These are phyloP conservation scores for Trametopsis cervina DNA, from an alignment of 768 basidiomycete species.

Conservation along the genomic window DNA sequence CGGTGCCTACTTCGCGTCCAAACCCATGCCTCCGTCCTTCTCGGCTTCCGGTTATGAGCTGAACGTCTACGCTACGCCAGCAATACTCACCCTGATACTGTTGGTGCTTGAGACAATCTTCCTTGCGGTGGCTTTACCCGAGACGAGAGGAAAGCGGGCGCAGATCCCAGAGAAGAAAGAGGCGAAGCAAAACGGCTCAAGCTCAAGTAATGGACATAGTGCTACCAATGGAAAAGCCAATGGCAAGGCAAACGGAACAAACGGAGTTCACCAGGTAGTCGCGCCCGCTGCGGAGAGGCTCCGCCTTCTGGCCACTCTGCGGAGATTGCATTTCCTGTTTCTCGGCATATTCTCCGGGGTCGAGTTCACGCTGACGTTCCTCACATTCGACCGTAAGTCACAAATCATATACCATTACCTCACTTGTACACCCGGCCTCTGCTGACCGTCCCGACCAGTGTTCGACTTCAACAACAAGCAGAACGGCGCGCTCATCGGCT, in stretches of 20 bases:
- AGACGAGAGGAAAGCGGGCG: conserved; percentile 59
- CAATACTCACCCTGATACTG: conserved; percentile 71
- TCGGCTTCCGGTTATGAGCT: conserved; percentile 51
- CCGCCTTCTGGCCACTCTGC: conserved; percentile 48
- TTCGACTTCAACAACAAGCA: conserved; percentile 87
- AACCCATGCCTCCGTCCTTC: conserved; percentile 58
- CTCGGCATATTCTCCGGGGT: conserved; percentile 89
- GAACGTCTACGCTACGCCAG: conserved; percentile 91
- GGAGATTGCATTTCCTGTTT: conserved; percentile 76
- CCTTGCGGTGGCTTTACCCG: conserved; percentile 69
- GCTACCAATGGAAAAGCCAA: conserved; percentile 8
- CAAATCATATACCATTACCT: conserved; percentile 8
- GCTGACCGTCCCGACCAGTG: conserved; percentile 37
- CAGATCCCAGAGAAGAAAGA: conserved; percentile 12
- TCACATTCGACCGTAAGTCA: conserved; percentile 81
- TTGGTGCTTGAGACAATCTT: conserved; percentile 76
- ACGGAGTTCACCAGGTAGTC: conserved; percentile 2
- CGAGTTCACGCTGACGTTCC: conserved; percentile 94
- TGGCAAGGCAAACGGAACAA: conserved; percentile 16
- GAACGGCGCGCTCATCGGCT: conserved; percentile 78
- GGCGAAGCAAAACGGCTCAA: conserved; percentile 11
- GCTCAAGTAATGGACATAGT: conserved; percentile 15
- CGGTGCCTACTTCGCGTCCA: conserved; percentile 94
- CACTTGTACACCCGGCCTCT: too few species aligned
- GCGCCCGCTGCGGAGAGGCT: conserved; percentile 40